A percentile compares a stretch with the other conserved stretches of the same genome.
Evolutionary conservation across 2,329 filamentous ascomycete genomes (phyloP).

Genomic region (Trichoderma cornu-damae): DNA sequence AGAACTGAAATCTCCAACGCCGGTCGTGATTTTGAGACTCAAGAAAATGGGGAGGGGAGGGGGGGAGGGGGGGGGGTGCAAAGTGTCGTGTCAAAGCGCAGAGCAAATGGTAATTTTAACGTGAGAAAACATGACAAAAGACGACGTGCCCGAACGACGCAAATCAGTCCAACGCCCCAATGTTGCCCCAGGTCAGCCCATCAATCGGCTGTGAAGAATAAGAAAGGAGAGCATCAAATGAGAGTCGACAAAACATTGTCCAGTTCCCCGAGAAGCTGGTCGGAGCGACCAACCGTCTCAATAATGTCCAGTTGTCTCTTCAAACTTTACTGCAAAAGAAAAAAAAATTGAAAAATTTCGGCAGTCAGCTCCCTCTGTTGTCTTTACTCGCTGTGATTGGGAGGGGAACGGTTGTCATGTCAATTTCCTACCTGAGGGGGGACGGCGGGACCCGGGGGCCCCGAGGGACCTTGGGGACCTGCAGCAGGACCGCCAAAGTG

Average conservation of each 20-base stretch:
- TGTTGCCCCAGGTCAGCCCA: slow-evolving; percentile 25
- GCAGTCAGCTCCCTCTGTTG: slow-evolving; percentile 5
- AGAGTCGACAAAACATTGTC: slow-evolving; percentile 22
- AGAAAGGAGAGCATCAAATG: slow-evolving; percentile 25
- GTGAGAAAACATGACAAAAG: slow-evolving; percentile 27
- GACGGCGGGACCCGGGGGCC: slow-evolving; percentile 34
- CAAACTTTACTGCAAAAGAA: slow-evolving; percentile 20
- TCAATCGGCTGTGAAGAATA: slow-evolving; percentile 24
- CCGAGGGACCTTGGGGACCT: slow-evolving; percentile 36
- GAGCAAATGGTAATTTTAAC: slow-evolving; percentile 29
- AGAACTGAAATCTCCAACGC: slow-evolving; percentile 39
- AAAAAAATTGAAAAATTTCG: slow-evolving; percentile 15
- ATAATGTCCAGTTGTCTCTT: slow-evolving; percentile 14
- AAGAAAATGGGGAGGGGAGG: slow-evolving; percentile 32
- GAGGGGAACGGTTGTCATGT: not conserved
- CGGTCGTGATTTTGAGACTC: slow-evolving; percentile 36
- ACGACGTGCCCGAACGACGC: slow-evolving; percentile 22
- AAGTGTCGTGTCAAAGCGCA: slow-evolving; percentile 28
- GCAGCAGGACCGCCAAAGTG: slow-evolving; percentile 33
- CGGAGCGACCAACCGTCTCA: slow-evolving; percentile 5
- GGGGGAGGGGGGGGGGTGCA: too few species aligned
- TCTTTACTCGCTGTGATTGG: not conserved
- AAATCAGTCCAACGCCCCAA: slow-evolving; percentile 30
- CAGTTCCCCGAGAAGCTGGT: slow-evolving; percentile 14
- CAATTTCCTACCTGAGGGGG: slow-evolving; percentile 36